phyloP scores from a whole-genome alignment of 2,329 filamentous ascomycete species.

The Coniochaeta sp. region DNA sequence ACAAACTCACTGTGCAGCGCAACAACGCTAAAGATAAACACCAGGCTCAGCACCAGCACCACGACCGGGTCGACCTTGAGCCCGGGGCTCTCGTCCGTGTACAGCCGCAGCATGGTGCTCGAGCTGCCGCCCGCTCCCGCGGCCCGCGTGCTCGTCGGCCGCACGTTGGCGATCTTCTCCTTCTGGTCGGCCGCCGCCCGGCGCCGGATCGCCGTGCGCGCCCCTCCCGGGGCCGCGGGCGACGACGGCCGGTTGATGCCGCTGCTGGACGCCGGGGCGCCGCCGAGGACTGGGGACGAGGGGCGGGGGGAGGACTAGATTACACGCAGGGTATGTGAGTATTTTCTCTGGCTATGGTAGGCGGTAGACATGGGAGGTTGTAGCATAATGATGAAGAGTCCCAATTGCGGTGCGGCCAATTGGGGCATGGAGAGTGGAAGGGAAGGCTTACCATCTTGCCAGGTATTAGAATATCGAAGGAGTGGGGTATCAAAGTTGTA shows the following conservation, averaged over 20 bases:
- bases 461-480: background rate
- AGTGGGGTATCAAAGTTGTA: slow-evolving; percentile 2
- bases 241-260: slow-evolving; percentile 74
- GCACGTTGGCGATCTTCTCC: slow-evolving; percentile 90
- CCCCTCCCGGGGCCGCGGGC: slow-evolving; percentile 83
- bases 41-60: slow-evolving; percentile 89
- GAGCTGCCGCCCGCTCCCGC: slow-evolving; percentile 93
- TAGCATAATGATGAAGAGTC: background rate
- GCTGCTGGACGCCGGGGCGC: slow-evolving; percentile 53
- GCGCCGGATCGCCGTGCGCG: slow-evolving; percentile 89
- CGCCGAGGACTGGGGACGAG: slow-evolving; percentile 47
- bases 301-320: slow-evolving; percentile 51
- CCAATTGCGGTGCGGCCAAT: background rate
- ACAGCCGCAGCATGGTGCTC: slow-evolving; percentile 96
- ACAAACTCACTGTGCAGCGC: slow-evolving; percentile 82
- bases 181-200: slow-evolving; percentile 95
- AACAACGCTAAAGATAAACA: slow-evolving; percentile 98
- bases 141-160: slow-evolving; percentile 85
- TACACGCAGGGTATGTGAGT: background rate
- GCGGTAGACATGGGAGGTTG: slow-evolving; percentile 8
- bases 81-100: slow-evolving; percentile 96
- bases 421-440: background rate
- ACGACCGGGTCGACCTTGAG: slow-evolving; percentile 98
- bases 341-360: background rate
- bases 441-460: slow-evolving; percentile 1